Conservation (phyloP, 306 rosid species). For the Begonia fuchsioides region DNA sequence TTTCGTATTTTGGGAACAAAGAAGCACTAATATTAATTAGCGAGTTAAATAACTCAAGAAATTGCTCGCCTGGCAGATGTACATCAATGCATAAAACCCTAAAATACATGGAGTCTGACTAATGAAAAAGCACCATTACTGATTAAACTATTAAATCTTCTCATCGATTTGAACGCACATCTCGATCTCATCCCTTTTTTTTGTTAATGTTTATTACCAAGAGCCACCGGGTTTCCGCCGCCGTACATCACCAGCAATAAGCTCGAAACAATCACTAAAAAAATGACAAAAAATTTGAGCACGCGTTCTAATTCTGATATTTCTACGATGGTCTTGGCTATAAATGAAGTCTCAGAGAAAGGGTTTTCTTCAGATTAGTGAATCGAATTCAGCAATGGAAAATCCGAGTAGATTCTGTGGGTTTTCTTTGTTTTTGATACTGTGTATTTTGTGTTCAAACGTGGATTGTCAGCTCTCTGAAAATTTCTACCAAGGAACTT, state of each 20-base stretch:
- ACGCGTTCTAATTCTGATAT: neutral
- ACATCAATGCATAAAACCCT: too few relatives aligned
- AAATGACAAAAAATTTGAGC: neutral
- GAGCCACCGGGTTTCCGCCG: neutral
- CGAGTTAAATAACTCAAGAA: too few relatives aligned
- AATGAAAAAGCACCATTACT: too few relatives aligned
- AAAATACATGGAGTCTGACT: too few relatives aligned
- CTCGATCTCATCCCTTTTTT: too few relatives aligned
- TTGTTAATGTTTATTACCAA: too few relatives aligned
- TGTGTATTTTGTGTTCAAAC: conserved; percentile 24
- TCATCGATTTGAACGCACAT: too few relatives aligned
- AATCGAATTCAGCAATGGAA: conserved; percentile 11
- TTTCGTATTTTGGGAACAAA: too few relatives aligned
- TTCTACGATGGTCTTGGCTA: neutral
- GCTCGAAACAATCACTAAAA: neutral
- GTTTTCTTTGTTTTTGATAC: conserved; percentile 14
- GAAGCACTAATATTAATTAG: too few relatives aligned
- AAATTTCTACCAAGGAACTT: conserved; percentile 47
- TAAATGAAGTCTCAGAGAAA: neutral
- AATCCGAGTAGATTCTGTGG: conserved; percentile 6
- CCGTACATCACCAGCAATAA: neutral
- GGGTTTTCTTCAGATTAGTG: neutral
- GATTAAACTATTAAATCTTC: too few relatives aligned
- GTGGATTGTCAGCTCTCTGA: conserved; percentile 40
- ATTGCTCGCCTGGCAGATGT: too few relatives aligned